Conservation (phyloP, 371 early-diverging fungal genomes). For the Dipsacomyces acuminosporus region DNA sequence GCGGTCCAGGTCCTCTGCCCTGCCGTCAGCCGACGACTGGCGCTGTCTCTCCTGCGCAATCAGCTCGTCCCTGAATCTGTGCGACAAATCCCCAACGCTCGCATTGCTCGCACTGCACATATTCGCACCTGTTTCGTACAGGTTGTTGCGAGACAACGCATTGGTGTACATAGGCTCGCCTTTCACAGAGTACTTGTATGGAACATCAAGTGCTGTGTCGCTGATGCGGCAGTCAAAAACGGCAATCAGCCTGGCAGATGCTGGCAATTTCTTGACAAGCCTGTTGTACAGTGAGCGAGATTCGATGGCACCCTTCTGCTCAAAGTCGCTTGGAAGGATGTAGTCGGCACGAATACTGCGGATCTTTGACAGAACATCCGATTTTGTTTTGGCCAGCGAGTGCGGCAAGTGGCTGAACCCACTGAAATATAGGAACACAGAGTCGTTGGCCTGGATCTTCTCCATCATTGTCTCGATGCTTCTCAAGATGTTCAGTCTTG, state of each 20-base stretch:
- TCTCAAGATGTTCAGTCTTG: constrained; percentile 18
- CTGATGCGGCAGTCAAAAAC: constrained; percentile 30
- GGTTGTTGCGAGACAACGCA: constrained; percentile 31
- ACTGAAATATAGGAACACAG: constrained; percentile 41
- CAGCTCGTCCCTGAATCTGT: constrained; percentile 21
- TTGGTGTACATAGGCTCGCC: constrained; percentile 28
- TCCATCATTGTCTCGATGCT: constrained; percentile 31
- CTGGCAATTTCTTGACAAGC: constrained; percentile 29
- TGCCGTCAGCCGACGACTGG: background rate
- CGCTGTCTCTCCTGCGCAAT: constrained; percentile 25
- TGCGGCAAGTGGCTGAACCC: constrained; percentile 38
- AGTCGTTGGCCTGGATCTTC: constrained; percentile 30
- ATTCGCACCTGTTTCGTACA: constrained; percentile 24
- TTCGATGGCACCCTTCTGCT: constrained; percentile 29
- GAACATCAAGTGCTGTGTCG: constrained; percentile 34
- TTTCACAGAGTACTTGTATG: constrained; percentile 31
- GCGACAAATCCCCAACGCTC: constrained; percentile 35
- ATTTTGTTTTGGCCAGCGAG: constrained; percentile 16
- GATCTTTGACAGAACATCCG: constrained; percentile 18
- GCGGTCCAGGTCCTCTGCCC: constrained; percentile 10
- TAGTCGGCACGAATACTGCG: constrained; percentile 28
- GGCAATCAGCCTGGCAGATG: constrained; percentile 28
- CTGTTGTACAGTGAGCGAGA: constrained; percentile 19
- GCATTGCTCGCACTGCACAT: constrained; percentile 7
- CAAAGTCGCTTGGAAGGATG: constrained; percentile 42